Evolutionary conservation across 257 asterid genomes (phyloP), one percentile per base, ranked within the genome.

Genomic region (Scutellaria minor): DNA sequence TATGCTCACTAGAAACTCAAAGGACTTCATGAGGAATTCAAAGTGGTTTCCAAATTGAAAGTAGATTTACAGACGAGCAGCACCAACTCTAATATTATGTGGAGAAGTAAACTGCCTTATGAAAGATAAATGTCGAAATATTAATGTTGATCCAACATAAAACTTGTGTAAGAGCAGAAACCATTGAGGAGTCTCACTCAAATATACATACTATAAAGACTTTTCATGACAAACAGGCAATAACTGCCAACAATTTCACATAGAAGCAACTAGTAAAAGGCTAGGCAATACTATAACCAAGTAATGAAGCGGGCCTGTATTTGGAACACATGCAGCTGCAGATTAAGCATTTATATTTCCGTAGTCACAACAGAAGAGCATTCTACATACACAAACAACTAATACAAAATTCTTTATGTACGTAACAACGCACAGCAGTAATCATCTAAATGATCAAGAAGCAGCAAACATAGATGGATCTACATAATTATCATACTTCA

Each of bases 181-280:
- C 67, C 35, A n/a, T 14, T 40, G 20, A 27, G 41, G 9, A 11
- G 44, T 14, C 37, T 24, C 44, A 5, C 44, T 14, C 7, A 31
- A 12, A 27, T 14, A 40, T 27, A 22, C 13, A 56, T n/a, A 22
- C 12, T 24, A 24, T 9, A 11, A 56, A 5, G 54, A 44, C 54
- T 44, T 64, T 4, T 1, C 35, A 64, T 64, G 69, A 20, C 41
- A 64, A 24, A 56, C 63, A 56, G 63, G 6, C 68, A 62, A 10
- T 41, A n/a, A 18, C 37, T 41, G 40, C 37, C 39, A 27, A 39
- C 42, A 15, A 41, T 37, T 63, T 0, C 40, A 41, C 24, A 63
- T 42, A 63, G 18, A 63, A 42, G 68, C 53, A 63, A 62, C 66
- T 35, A n/a, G 13, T 24, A 39, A n/a, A 39, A 60, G 42, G 48